Percentiles rank a stretch among this genome's conserved stretches.
Evolutionary conservation across 768 basidiomycete species (phyloP).

Genomic region (Russula griseocarnosa): DNA sequence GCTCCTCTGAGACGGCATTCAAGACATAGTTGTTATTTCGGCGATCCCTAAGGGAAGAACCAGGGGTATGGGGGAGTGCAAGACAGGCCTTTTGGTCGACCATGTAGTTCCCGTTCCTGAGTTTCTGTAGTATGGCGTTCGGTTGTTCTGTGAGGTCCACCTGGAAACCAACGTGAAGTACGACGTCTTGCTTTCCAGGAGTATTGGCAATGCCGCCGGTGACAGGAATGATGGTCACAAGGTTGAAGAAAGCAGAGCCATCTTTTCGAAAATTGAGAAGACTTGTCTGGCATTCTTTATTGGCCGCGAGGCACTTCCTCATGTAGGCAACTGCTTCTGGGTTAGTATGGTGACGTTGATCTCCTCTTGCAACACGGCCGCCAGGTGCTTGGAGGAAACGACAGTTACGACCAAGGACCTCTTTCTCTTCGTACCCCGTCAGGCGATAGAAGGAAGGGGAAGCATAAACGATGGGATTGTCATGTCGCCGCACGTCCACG

Average conservation of each 20-base stretch:
- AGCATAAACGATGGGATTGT: slow-evolving; percentile 87
- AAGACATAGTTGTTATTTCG: slow-evolving; percentile 33
- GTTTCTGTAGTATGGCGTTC: slow-evolving; percentile 72
- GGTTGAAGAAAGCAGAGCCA: slow-evolving; percentile 84
- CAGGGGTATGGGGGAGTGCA: slow-evolving; percentile 23
- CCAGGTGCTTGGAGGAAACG: slow-evolving; percentile 83
- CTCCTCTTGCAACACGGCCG: slow-evolving; percentile 50
- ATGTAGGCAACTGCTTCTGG: slow-evolving; percentile 63
- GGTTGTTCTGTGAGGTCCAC: slow-evolving; percentile 89
- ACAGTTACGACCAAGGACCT: slow-evolving; percentile 88
- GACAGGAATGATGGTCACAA: slow-evolving; percentile 88
- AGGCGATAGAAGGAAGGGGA: slow-evolving; percentile 76
- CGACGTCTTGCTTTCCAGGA: slow-evolving; percentile 60
- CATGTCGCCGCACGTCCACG: slow-evolving; percentile 74
- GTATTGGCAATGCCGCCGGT: slow-evolving; percentile 49
- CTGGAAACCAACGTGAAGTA: slow-evolving; percentile 93
- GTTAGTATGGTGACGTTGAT: slow-evolving; percentile 56
- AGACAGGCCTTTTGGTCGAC: slow-evolving; percentile 49
- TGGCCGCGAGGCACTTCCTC: slow-evolving; percentile 57
- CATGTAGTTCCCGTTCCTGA: slow-evolving; percentile 72
- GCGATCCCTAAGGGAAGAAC: slow-evolving; percentile 33
- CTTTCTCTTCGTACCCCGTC: slow-evolving; percentile 68
- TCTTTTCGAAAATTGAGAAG: slow-evolving; percentile 87
- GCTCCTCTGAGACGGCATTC: slow-evolving; percentile 48
- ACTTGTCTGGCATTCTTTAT: slow-evolving; percentile 85